Conservation (phyloP, 768 basidiomycete genomes). For the Rubroboletus satanas region DNA sequence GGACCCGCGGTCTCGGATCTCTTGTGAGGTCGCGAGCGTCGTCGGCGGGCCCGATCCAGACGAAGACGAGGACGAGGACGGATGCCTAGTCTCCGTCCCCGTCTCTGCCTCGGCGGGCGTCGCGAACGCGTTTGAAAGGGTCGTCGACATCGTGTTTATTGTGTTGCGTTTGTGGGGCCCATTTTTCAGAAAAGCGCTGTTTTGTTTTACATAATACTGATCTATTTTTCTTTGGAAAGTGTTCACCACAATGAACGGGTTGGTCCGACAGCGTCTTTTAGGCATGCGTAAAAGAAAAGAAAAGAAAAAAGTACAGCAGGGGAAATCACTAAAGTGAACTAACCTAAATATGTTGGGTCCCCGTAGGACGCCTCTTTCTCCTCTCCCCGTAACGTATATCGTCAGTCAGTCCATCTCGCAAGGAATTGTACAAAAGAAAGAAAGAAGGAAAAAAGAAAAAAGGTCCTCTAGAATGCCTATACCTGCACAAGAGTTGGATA, state of each 20-base stretch:
- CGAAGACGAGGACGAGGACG: not conserved
- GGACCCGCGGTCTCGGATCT: conserved; percentile 72
- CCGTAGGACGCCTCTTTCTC: not conserved
- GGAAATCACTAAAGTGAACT: not conserved
- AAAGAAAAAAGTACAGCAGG: not conserved
- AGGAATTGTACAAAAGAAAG: not conserved
- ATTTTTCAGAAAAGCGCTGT: too few relatives aligned
- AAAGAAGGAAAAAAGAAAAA: not conserved
- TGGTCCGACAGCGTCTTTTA: too few relatives aligned
- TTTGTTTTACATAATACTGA: too few relatives aligned
- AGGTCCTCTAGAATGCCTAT: conserved; percentile 12
- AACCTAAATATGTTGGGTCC: not conserved
- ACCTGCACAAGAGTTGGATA: not conserved
- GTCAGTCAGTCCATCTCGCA: not conserved
- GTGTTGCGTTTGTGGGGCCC: not conserved
- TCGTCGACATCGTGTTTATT: not conserved
- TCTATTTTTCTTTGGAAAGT: too few relatives aligned
- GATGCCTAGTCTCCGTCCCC: not conserved
- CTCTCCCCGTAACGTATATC: conserved; percentile 7
- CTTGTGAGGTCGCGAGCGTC: conserved; percentile 51
- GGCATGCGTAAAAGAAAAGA: not conserved
- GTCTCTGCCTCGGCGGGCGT: not conserved
- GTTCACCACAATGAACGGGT: not conserved
- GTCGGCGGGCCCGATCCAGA: not conserved
- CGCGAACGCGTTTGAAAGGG: not conserved